Base-by-base conservation (phyloP, 1,139 yeast genomes). In the Yamadazyma epiphylla region DNA sequence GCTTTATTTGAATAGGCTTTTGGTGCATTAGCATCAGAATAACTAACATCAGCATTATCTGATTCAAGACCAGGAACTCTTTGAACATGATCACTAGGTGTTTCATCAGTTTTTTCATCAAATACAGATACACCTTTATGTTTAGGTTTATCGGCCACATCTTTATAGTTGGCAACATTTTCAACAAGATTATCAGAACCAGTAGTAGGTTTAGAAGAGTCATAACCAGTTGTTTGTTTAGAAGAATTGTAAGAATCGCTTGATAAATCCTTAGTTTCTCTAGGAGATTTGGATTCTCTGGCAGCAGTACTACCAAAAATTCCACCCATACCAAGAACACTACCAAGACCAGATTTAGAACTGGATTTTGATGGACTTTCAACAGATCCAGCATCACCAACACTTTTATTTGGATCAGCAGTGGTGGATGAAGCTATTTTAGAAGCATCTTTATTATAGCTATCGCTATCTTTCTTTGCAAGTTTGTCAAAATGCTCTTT, bases 241-340 rank as follows among this genome's bases (percentile, higher is more conserved):
- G 29, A 22, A 9, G 10, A 8, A 11, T 21, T 21, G 10, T 6
- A 6, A n/a, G 23, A 5, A 21, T 21, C 13, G 23, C 6, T 21
- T 7, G 20, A 17, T n/a, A n/a, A n/a, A n/a, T n/a, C n/a, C 20
- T 17, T 17, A 10, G 20, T 17, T 8, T 9, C 26, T 13, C 26
- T 14, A 24, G 26, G n/a, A 15, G 27, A 7, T 11, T 12, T 12
- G 13, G 9, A 5, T 14, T 13, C 19, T 6, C 9, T 15, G 8
- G 47, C 47, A 13, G 37, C 32, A 10, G 37, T 41, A 15, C 48
- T 42, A 5, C 41, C 47, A 15, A 43, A 20, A 19, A 39, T 22
- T 4, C 49, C 45, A 14, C 45, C 37, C 25, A 28, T 32, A 19
- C 17, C 32, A 9, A 13, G 13, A 27, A 10, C 20, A 17, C 20